Evolutionary conservation across 1,284 basidiomycete species (phyloP).

Genomic region (Melampsora occidentalis): DNA sequence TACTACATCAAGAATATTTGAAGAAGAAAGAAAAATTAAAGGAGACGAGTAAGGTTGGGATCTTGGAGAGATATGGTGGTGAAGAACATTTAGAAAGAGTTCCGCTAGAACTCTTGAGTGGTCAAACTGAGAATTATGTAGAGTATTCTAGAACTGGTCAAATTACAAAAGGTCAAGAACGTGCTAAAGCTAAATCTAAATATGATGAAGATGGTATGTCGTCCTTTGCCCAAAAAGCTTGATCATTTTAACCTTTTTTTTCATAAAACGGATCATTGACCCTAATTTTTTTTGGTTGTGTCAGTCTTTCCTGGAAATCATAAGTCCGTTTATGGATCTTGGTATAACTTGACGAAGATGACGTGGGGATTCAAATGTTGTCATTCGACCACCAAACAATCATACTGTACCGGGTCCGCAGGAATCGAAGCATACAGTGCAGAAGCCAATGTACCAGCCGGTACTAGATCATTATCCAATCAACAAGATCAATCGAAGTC

Average conservation of each 20-base stretch:
- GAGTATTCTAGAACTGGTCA: conserved; percentile 92
- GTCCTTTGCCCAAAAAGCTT: conserved; percentile 29
- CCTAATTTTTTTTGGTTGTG: conserved; percentile 8
- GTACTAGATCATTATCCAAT: conserved; percentile 61
- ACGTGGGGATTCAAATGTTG: conserved; percentile 95
- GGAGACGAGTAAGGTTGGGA: conserved; percentile 78
- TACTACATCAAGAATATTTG: conserved; percentile 83
- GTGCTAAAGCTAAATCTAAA: conserved; percentile 77
- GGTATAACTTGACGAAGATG: conserved; percentile 70
- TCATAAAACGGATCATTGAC: not conserved
- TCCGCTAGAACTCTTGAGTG: conserved; percentile 81
- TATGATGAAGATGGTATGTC: conserved; percentile 87
- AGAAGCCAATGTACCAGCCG: conserved; percentile 66
- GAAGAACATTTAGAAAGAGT: conserved; percentile 83
- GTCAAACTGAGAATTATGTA: conserved; percentile 95
- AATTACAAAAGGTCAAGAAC: conserved; percentile 85
- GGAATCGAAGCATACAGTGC: conserved; percentile 70
- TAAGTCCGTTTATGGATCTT: conserved; percentile 91
- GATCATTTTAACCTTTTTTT: not conserved
- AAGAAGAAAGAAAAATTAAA: conserved; percentile 89
- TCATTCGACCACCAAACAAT: conserved; percentile 77
- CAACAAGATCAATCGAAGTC: conserved; percentile 49
- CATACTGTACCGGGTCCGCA: conserved; percentile 87
- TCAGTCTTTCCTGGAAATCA: conserved; percentile 90
- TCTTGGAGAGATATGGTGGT: conserved; percentile 87